phyloP scores from a whole-genome alignment of 768 basidiomycete species.

The Psilocybe azurescens region DNA sequence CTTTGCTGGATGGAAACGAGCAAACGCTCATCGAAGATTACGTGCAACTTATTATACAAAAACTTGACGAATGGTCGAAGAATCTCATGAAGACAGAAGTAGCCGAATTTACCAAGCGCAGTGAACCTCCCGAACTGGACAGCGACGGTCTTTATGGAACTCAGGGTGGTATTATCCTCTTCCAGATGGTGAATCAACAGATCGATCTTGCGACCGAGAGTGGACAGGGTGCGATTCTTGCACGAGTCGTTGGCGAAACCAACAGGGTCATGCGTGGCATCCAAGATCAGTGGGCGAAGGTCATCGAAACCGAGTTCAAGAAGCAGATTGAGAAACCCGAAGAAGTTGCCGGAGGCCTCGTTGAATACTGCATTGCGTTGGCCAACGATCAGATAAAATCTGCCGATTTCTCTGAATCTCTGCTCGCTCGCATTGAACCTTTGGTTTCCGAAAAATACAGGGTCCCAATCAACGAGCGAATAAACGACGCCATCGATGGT shows the following conservation, averaged over 20 bases:
- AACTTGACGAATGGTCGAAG: constrained; percentile 95
- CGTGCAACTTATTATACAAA: constrained; percentile 88
- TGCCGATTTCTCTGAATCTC: constrained; percentile 90
- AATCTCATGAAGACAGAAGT: constrained; percentile 95
- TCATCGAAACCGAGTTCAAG: constrained; percentile 85
- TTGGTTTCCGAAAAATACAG: constrained; percentile 95
- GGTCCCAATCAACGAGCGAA: constrained; percentile 76
- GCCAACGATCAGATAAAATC: constrained; percentile 98
- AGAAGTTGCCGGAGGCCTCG: constrained; percentile 84
- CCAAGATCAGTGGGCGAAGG: constrained; percentile 87
- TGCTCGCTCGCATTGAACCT: constrained; percentile 85
- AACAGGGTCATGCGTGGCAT: constrained; percentile 89
- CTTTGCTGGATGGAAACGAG: constrained; percentile 94
- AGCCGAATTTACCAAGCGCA: constrained; percentile 80
- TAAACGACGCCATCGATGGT: constrained; percentile 97
- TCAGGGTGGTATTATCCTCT: constrained; percentile 92
- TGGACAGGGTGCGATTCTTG: constrained; percentile 91
- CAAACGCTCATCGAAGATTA: constrained; percentile 95
- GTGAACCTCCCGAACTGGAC: constrained; percentile 88
- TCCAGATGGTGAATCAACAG: constrained; percentile 99
- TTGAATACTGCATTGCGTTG: constrained; percentile 95
- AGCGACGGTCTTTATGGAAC: constrained; percentile 89
- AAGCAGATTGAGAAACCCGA: constrained; percentile 89
- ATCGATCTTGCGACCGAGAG: constrained; percentile 95
- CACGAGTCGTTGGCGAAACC: constrained; percentile 86